These are phyloP conservation scores for Exophiala calicioides DNA, from an alignment of 2,329 filamentous ascomycete genomes.

Conservation along the genomic window DNA sequence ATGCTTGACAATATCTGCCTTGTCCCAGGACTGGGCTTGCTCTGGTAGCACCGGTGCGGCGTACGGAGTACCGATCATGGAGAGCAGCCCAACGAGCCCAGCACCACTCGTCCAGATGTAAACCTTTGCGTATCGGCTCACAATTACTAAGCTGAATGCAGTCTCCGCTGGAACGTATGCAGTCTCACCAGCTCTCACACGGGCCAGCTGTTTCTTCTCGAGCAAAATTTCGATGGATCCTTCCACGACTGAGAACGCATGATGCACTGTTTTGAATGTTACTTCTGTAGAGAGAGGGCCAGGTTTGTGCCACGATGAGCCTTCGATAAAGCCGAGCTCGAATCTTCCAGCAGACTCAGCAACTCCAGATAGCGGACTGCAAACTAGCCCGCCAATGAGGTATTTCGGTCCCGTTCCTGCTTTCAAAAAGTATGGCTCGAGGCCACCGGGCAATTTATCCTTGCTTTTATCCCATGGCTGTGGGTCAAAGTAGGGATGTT, in stretches of 20 bases:
- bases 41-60: slow-evolving; percentile 45
- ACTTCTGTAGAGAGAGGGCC: slow-evolving; percentile 42
- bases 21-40: slow-evolving; percentile 20
- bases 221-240: slow-evolving; percentile 27
- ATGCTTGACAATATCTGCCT: no score
- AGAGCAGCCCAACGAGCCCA: slow-evolving; percentile 52
- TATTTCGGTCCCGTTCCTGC: slow-evolving; percentile 53
- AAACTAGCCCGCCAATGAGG: slow-evolving; percentile 49
- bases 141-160: slow-evolving; percentile 48
- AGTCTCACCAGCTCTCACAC: slow-evolving; percentile 50
- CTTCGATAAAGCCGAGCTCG: slow-evolving; percentile 56
- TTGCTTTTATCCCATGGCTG: slow-evolving; percentile 43
- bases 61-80: slow-evolving; percentile 40
- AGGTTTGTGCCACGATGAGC: slow-evolving; percentile 41
- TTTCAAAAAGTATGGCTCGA: slow-evolving; percentile 54
- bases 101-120: slow-evolving; percentile 53
- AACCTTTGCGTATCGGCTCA: slow-evolving; percentile 50
- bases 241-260: slow-evolving; percentile 54
- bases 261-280: slow-evolving; percentile 51
- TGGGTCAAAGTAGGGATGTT: slow-evolving; percentile 48
- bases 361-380: slow-evolving; percentile 52
- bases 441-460: slow-evolving; percentile 45
- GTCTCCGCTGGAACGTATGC: slow-evolving; percentile 51
- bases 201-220: not conserved
- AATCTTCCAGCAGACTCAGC: slow-evolving; percentile 53